Evolutionary conservation across 2,329 filamentous ascomycete genomes (phyloP), one percentile per base, ranked within the genome.

Genomic region (Penicillium fuscoglaucum): DNA sequence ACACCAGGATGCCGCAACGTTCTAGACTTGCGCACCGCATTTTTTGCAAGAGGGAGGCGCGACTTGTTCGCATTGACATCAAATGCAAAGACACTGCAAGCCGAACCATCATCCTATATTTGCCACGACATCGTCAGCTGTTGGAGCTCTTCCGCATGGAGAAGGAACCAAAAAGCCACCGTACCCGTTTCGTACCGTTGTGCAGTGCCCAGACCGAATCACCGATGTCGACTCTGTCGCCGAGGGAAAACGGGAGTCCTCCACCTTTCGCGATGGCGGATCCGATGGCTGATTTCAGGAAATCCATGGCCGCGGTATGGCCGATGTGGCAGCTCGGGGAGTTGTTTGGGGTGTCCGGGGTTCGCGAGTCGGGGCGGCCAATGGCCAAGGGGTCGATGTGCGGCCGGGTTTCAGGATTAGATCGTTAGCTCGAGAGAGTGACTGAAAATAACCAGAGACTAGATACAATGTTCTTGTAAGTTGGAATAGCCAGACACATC

Each of bases 21-120:
- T 66, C 93, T 88, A 63, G 96, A 84, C 78, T 98, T 99, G 73
- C 93, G 91, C 65, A 97, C 83, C 45, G 93, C 92, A 79, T 99
- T 99, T 77, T 88, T 91, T 53, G 95, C 95, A 53, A 99, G 84
- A 41, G 93, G 90, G 24, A 97, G 79, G 55, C 88, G 87, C 44
- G 90, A 87, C 74, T 87, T 91, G 74, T 96, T 93, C 58, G 89
- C 82, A 59, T 84, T 83, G 56, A 96, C 84, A 74, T 99, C 93
- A 81, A 99, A 99, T 66, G 92, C 91, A 79, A 99, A 96, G 66
- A 99, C 93, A 79, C 92, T 97, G 78, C 95, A 99, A 68, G 91
- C 87, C 4, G 92, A 96, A 35, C 91, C 87, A 74, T 98, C 93
- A 79, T 98, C 93, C 92, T 97, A 67, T 33, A 58, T 19, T 24